Evolutionary conservation across 129 eudicot genomes (phyloP).

Genomic region (Centrapalus pauciflorus): DNA sequence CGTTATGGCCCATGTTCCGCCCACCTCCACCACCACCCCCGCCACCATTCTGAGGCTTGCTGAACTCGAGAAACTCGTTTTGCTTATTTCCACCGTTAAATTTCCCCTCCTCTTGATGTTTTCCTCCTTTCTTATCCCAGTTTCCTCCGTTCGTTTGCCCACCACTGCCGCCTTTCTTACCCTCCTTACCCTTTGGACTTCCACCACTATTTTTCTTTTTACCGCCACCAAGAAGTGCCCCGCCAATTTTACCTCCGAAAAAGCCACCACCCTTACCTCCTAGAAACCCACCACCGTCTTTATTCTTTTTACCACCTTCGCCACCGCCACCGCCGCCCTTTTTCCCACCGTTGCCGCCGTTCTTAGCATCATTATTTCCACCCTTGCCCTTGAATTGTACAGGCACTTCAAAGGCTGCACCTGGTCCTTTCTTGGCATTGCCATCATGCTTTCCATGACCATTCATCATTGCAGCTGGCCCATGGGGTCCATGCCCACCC

Average conservation of each 20-base stretch:
- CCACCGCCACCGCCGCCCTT: slow-evolving; percentile 28
- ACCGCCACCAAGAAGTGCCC: slow-evolving; percentile 30
- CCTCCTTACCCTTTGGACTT: slow-evolving; percentile 30
- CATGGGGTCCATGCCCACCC: slow-evolving; percentile 42
- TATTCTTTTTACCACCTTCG: slow-evolving; percentile 22
- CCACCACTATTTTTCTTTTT: slow-evolving; percentile 31
- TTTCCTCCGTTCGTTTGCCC: slow-evolving; percentile 10
- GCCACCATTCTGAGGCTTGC: slow-evolving; percentile 37
- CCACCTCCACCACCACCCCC: slow-evolving; percentile 22
- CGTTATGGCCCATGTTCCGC: slow-evolving; percentile 20
- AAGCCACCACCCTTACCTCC: slow-evolving; percentile 36
- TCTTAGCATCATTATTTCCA: slow-evolving; percentile 42
- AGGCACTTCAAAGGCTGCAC: slow-evolving; percentile 51
- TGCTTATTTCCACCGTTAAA: slow-evolving; percentile 38
- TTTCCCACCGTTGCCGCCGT: slow-evolving; percentile 29
- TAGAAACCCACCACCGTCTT: slow-evolving; percentile 21
- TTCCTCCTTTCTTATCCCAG: slow-evolving; percentile 28
- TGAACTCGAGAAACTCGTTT: slow-evolving; percentile 37
- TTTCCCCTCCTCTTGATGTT: slow-evolving; percentile 39
- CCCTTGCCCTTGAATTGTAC: slow-evolving; percentile 44
- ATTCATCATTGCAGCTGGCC: slow-evolving; percentile 46
- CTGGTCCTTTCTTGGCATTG: slow-evolving; percentile 51
- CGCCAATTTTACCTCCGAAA: slow-evolving; percentile 23
- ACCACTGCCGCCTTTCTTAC: slow-evolving; percentile 29
- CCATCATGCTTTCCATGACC: slow-evolving; percentile 26